Percentiles rank a stretch among this genome's conserved stretches.
phyloP scores from a whole-genome alignment of 441 rosid species.

The Eruca vesicaria region DNA sequence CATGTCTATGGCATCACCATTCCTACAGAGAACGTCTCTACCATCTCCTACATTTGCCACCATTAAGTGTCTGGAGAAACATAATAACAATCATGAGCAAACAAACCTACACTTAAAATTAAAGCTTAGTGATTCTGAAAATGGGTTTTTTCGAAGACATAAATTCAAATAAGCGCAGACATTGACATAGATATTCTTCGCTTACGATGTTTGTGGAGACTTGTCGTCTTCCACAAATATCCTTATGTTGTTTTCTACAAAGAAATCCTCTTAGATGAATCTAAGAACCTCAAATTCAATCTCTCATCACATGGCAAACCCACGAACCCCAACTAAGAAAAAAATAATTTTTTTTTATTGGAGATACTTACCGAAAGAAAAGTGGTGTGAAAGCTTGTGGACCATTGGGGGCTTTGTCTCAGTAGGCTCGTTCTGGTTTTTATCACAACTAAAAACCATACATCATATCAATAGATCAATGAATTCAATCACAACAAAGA shows the following conservation, averaged over 20 bases:
- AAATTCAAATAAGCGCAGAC: conserved; percentile 42
- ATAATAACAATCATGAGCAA: not conserved
- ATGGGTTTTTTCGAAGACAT: not conserved
- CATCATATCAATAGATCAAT: conserved; percentile 15
- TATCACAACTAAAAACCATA: conserved; percentile 51
- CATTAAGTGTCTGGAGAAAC: conserved; percentile 30
- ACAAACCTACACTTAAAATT: not conserved
- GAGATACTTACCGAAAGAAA: too few relatives aligned
- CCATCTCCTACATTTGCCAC: conserved; percentile 87
- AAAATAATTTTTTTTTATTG: too few relatives aligned
- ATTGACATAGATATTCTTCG: conserved; percentile 39
- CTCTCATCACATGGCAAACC: too few relatives aligned
- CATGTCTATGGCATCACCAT: conserved; percentile 65
- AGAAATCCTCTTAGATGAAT: too few relatives aligned
- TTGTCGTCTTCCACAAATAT: conserved; percentile 57
- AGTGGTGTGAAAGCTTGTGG: not conserved
- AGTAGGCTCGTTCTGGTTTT: conserved; percentile 53
- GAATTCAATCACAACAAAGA: not conserved
- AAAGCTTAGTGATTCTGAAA: too few relatives aligned
- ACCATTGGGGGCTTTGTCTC: conserved; percentile 46
- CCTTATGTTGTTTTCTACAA: conserved; percentile 47
- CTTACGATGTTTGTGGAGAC: conserved; percentile 46
- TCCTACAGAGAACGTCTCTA: conserved; percentile 71
- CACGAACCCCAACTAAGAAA: too few relatives aligned
- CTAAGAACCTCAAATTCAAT: too few relatives aligned